These are phyloP conservation scores for Medicago arabica DNA, from an alignment of 306 rosid species.

Conservation along the genomic window DNA sequence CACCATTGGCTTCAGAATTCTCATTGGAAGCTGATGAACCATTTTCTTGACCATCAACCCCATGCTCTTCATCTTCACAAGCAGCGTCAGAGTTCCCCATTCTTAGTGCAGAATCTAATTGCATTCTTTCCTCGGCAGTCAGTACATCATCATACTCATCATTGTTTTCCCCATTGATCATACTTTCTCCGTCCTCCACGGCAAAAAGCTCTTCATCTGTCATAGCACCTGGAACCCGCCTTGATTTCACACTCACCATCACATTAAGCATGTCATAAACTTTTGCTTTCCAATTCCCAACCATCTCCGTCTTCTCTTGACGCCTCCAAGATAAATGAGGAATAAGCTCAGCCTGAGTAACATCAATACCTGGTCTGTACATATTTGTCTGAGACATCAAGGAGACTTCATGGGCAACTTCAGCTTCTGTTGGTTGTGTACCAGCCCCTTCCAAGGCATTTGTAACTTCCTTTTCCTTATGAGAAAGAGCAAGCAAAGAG, in stretches of 20 bases:
- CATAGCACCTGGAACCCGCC: slow-evolving; percentile 99
- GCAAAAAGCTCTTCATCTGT: slow-evolving; percentile 98
- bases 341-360: slow-evolving; percentile 97
- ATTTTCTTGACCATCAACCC: slow-evolving; percentile 72
- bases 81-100: slow-evolving; percentile 78
- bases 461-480: slow-evolving; percentile 93
- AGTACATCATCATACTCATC: slow-evolving; percentile 91
- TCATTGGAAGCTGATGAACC: slow-evolving; percentile 62
- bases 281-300: slow-evolving; percentile 96
- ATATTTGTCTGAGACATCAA: slow-evolving; percentile 94
- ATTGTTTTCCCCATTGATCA: slow-evolving; percentile 75
- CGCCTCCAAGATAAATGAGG: slow-evolving; percentile 98
- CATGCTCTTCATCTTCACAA: slow-evolving; percentile 81
- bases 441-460: slow-evolving; percentile 99
- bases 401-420: slow-evolving; percentile 94
- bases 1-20: slow-evolving; percentile 74
- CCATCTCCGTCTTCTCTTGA: slow-evolving; percentile 95
- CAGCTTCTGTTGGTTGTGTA: slow-evolving; percentile 91
- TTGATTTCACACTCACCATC: slow-evolving; percentile 97
- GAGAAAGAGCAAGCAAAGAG: slow-evolving; percentile 93
- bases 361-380: slow-evolving; percentile 99
- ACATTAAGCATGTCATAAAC: slow-evolving; percentile 98
- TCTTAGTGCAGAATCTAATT: slow-evolving; percentile 89
- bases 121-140: slow-evolving; percentile 95
- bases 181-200: slow-evolving; percentile 82